Percentiles rank a stretch among this genome's conserved stretches.
Evolutionary conservation across 1,284 basidiomycete genomes (phyloP).

Genomic region (Takashimella tepidaria): DNA sequence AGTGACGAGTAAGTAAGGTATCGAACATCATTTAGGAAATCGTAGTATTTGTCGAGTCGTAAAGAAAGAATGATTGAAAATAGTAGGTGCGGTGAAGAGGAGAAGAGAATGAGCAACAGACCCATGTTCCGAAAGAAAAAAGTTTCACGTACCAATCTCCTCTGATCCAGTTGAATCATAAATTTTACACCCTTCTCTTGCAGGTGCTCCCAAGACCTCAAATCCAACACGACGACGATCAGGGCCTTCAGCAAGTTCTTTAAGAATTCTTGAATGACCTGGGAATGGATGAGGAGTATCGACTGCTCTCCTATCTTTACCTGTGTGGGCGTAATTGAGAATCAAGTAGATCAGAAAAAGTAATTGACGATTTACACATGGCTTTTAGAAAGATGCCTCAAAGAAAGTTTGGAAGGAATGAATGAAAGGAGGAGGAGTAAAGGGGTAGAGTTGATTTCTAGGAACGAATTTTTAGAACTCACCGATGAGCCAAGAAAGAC

Average conservation of each 20-base stretch:
- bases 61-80: not conserved
- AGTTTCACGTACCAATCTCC: slow-evolving; percentile 51
- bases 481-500: slow-evolving; percentile 89
- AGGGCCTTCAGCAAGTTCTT: slow-evolving; percentile 76
- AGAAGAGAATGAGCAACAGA: slow-evolving; percentile 17
- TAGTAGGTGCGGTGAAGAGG: not conserved
- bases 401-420: not conserved
- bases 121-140: slow-evolving; percentile 24
- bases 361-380: too few species aligned
- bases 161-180: slow-evolving; percentile 57
- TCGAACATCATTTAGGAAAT: too few species aligned
- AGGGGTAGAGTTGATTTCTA: too few species aligned
- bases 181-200: slow-evolving; percentile 80
- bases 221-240: slow-evolving; percentile 76
- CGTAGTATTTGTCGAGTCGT: too few species aligned
- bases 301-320: slow-evolving; percentile 69
- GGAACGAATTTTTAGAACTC: too few species aligned
- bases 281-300: slow-evolving; percentile 59
- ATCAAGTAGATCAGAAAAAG: too few species aligned
- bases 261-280: slow-evolving; percentile 70
- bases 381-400: not conserved
- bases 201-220: slow-evolving; percentile 76
- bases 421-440: too few species aligned
- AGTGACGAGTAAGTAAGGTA: too few species aligned
- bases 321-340: slow-evolving; percentile 49